Evolutionary conservation across 371 early-diverging fungal species (phyloP).

Genomic region (Chytridiales sp.): DNA sequence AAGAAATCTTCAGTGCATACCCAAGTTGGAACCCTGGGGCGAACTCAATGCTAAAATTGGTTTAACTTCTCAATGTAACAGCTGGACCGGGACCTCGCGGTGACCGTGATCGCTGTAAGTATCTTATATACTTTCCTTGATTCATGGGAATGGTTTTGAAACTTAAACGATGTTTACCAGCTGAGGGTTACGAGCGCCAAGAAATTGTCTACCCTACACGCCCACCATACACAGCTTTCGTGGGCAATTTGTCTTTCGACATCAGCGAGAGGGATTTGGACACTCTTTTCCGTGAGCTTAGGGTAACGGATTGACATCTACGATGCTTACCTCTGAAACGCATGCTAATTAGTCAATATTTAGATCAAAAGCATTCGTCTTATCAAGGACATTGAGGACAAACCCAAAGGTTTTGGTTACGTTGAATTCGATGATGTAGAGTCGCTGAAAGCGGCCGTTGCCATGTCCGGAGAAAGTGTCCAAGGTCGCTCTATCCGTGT

Average conservation of each 20-base stretch:
- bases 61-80: neutral
- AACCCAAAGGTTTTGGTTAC: slow-evolving; percentile 91
- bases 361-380: slow-evolving; percentile 44
- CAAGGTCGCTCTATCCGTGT: slow-evolving; percentile 75
- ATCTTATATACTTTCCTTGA: neutral
- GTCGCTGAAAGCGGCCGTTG: slow-evolving; percentile 76
- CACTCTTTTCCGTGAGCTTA: slow-evolving; percentile 65
- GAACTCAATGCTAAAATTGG: neutral
- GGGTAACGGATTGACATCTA: slow-evolving; percentile 41
- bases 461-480: slow-evolving; percentile 61
- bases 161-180: neutral
- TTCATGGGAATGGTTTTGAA: neutral
- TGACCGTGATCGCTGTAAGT: slow-evolving; percentile 12
- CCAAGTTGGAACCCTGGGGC: neutral
- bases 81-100: slow-evolving; percentile 22
- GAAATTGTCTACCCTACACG: slow-evolving; percentile 63
- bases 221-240: slow-evolving; percentile 84
- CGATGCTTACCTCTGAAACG: neutral
- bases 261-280: slow-evolving; percentile 72
- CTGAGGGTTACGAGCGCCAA: slow-evolving; percentile 22
- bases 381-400: slow-evolving; percentile 68
- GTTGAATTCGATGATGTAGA: slow-evolving; percentile 87
- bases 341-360: neutral
- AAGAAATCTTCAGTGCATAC: too few species aligned
- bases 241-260: slow-evolving; percentile 88